Percentiles rank a stretch among this genome's conserved stretches.
phyloP scores from a whole-genome alignment of 106 monocot species.

The Allium cepa region DNA sequence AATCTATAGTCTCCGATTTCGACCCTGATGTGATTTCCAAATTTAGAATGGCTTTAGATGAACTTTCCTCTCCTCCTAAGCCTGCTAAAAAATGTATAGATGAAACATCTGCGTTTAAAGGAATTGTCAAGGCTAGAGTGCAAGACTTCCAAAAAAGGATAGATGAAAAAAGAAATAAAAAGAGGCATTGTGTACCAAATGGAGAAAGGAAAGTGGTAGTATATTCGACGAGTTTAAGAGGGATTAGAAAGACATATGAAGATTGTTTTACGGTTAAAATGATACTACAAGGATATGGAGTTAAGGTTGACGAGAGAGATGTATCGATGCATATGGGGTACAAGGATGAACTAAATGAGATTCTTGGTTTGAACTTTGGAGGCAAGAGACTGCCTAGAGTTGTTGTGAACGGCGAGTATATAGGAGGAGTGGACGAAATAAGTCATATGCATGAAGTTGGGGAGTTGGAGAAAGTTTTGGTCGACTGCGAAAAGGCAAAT shows the following conservation, averaged over 20 bases:
- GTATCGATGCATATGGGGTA: slow-evolving; percentile 68
- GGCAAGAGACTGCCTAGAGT: slow-evolving; percentile 50
- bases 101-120: slow-evolving; percentile 11
- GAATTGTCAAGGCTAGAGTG: slow-evolving; percentile 42
- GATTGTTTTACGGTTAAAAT: slow-evolving; percentile 42
- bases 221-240: slow-evolving; percentile 79
- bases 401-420: slow-evolving; percentile 45
- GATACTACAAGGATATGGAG: slow-evolving; percentile 51
- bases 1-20: slow-evolving; percentile 22
- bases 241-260: slow-evolving; percentile 68
- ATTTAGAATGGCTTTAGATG: slow-evolving; percentile 29
- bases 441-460: slow-evolving; percentile 54
- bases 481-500: slow-evolving; percentile 18
- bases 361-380: slow-evolving; percentile 31
- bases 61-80: slow-evolving; percentile 18
- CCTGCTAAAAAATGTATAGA: background rate
- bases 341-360: slow-evolving; percentile 51
- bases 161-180: slow-evolving; percentile 25
- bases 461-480: slow-evolving; percentile 24
- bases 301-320: slow-evolving; percentile 74
- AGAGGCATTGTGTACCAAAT: slow-evolving; percentile 16
- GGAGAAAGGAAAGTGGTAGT: slow-evolving; percentile 44
- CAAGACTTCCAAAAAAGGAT: slow-evolving; percentile 50
- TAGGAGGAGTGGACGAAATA: slow-evolving; percentile 74
- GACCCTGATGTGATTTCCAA: slow-evolving; percentile 36